phyloP scores from a whole-genome alignment of 2,329 filamentous ascomycete genomes.

The Dactylellina cionopaga region DNA sequence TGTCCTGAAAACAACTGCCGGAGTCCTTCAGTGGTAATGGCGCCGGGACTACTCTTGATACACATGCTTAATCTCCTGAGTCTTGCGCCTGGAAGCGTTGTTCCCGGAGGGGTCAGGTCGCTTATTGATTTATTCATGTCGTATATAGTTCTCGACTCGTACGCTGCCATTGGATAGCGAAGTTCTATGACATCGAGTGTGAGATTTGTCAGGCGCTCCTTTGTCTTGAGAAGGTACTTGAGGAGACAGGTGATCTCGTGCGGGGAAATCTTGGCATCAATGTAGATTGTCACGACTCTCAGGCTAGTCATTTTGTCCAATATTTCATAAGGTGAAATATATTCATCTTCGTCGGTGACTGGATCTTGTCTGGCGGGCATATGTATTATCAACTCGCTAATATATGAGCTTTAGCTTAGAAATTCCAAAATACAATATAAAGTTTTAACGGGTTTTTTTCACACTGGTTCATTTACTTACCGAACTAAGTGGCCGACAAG shows the following conservation, averaged over 20 bases:
- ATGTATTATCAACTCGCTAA: conserved; percentile 42
- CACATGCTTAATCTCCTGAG: conserved; percentile 22
- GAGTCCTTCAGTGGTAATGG: background rate
- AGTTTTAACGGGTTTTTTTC: background rate
- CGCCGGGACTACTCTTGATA: background rate
- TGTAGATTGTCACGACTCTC: conserved; percentile 28
- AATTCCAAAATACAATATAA: too few species aligned
- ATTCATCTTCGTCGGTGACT: conserved; percentile 27
- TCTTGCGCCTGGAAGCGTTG: background rate
- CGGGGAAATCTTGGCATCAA: conserved; percentile 7
- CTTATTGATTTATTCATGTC: conserved; percentile 5
- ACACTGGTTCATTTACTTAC: conserved; percentile 7
- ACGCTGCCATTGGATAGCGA: conserved; percentile 16
- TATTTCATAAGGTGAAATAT: conserved; percentile 31
- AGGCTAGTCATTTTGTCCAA: conserved; percentile 39
- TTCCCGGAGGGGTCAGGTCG: background rate
- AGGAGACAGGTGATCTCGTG: conserved; percentile 19
- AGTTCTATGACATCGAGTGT: conserved; percentile 26
- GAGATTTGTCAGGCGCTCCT: conserved; percentile 10
- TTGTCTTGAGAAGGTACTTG: conserved; percentile 27
- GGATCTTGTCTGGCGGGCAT: conserved; percentile 15
- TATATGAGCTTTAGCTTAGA: background rate
- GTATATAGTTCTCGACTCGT: conserved; percentile 37
- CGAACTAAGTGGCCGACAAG: conserved; percentile 35
- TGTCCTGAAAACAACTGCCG: conserved; percentile 18